phyloP scores from a whole-genome alignment of 257 asterid species.

The Petrea volubilis region DNA sequence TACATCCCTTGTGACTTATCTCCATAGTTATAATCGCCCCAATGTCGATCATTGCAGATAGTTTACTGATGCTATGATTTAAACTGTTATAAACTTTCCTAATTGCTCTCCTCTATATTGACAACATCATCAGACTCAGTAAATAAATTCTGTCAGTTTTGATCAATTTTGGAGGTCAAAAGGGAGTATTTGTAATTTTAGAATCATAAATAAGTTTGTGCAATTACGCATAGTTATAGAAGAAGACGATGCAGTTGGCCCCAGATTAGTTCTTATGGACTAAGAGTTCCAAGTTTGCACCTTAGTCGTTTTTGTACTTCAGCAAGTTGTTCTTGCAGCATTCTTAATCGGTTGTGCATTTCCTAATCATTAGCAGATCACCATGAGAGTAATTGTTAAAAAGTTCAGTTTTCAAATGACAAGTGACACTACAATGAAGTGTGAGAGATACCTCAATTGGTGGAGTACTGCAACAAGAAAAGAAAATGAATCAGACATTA shows the following conservation, averaged over 20 bases:
- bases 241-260: too few species aligned
- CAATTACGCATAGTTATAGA: too few species aligned
- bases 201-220: neutral
- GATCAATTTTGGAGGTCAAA: too few species aligned
- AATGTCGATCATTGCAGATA: too few species aligned
- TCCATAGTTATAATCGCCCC: too few species aligned
- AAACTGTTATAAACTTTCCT: too few species aligned
- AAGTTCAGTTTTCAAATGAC: neutral
- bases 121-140: too few species aligned
- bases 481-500: slow-evolving; percentile 10
- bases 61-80: too few species aligned
- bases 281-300: slow-evolving; percentile 34
- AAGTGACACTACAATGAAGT: neutral
- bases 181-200: too few species aligned
- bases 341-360: slow-evolving; percentile 52
- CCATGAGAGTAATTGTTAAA: neutral
- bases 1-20: too few species aligned
- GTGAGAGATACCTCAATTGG: slow-evolving; percentile 57
- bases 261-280: slow-evolving; percentile 14
- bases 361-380: slow-evolving; percentile 51
- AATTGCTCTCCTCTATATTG: too few species aligned
- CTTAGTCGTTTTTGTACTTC: slow-evolving; percentile 57
- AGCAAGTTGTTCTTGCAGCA: slow-evolving; percentile 50
- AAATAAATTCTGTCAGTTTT: too few species aligned
- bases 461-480: slow-evolving; percentile 59